Evolutionary conservation across 495 filamentous ascomycete species (phyloP), one percentile per base, ranked within the genome.

Genomic region (Cercophora sp.): DNA sequence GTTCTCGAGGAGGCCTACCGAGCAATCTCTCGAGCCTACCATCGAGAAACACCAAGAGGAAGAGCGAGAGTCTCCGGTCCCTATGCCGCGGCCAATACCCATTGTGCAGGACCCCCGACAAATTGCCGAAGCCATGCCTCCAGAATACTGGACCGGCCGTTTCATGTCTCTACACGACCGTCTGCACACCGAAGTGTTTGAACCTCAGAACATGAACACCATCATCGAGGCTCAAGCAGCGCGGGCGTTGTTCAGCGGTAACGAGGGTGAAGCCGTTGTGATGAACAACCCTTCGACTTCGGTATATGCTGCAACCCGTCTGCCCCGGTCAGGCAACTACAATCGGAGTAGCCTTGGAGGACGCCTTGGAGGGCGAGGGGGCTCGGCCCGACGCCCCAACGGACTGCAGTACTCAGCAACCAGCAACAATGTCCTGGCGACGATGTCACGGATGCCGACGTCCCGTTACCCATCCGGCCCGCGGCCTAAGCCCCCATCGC

Each of bases 91-190:
- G 26, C 22, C 31, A 20, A 22, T 19, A 15, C 32, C 55, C 1
- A 20, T n/a, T n/a, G n/a, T n/a, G n/a, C n/a, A 18, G 32, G 52
- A 67, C 37, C 55, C 54, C 3, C 57, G 55, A 3, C 41, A 57
- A 3, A 49, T 74, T 4, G 45, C 58, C 13, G 59, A 48, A 0
- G 69, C 68, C 2, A 67, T 69, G 61, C 42, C 62, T 1, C 53
- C 65, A 0, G 20, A 56, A 6, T 83, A 78, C 61, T 84, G 82
- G 82, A 59, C 74, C 0, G 82, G 82, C 11, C 78, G 82, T 6
- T 79, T 81, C 56, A 58, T 70, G 22, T 66, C 78, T 1, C 62
- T 83, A n/a, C 70, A 72, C 25, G 79, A 83, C 63, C 66, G 66
- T 0, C 73, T 79, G 57, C 73, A 73, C 34, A 74, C 65, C 59